phyloP scores from a whole-genome alignment of 306 rosid species.

The Herpetospermum pedunculosum region DNA sequence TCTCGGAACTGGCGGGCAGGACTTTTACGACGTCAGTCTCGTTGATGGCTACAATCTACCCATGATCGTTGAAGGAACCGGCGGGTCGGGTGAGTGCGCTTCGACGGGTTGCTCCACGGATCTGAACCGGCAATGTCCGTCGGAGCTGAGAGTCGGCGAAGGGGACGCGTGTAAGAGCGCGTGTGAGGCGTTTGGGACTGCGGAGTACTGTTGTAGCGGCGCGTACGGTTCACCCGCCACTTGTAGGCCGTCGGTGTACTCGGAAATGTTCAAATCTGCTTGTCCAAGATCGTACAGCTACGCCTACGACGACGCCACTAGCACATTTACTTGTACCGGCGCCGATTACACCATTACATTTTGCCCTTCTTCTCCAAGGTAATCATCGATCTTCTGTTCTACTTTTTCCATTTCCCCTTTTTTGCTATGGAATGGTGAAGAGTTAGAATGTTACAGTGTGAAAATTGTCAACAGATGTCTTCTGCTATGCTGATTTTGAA shows the following conservation, averaged over 20 bases:
- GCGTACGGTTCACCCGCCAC: conserved; percentile 37
- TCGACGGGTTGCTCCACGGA: conserved; percentile 78
- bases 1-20: conserved; percentile 74
- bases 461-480: too few species aligned
- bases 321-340: conserved; percentile 46
- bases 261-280: conserved; percentile 52
- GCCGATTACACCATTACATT: conserved; percentile 54
- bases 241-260: conserved; percentile 44
- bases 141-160: conserved; percentile 49
- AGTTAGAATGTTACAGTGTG: not conserved
- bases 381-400: not conserved
- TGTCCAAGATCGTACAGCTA: conserved; percentile 54
- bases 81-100: conserved; percentile 71
- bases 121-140: conserved; percentile 69
- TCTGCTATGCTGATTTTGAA: too few species aligned
- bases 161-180: conserved; percentile 95
- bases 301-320: conserved; percentile 46
- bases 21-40: conserved; percentile 88
- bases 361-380: conserved; percentile 60
- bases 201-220: conserved; percentile 74
- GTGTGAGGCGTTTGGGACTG: conserved; percentile 84
- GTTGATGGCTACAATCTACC: conserved; percentile 92
- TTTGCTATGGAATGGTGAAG: not conserved
- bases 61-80: conserved; percentile 64
- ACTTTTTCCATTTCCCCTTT: not conserved